Evolutionary conservation across 345 rosid species (phyloP), one percentile per base, ranked within the genome.

Genomic region (Arabidopsis arenosa): DNA sequence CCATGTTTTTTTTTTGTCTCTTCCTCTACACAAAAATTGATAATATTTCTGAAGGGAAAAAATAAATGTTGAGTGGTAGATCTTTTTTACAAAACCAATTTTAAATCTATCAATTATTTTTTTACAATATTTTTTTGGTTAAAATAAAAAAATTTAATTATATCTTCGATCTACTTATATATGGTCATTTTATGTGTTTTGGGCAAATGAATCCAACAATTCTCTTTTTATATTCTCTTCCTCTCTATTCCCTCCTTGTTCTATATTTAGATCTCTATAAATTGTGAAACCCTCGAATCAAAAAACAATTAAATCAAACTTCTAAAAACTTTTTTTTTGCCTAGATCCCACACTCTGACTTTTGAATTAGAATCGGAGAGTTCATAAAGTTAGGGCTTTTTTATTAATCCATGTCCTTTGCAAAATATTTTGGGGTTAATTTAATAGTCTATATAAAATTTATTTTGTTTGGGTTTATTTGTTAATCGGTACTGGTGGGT

Each of bases 311-410:
- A 55, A n/a, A 11, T 33, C 32, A 63, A 41, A 2, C 44, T 66
- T 6, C 9, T 44, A 39, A 14, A 49, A 28, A 0, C 13, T 23
- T 26, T 5, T n/a, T 14, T 36, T 59, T 12, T 37, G 4, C 7
- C 23, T 61, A 2, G 17, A n/a, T 53, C 26, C 28, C n/a, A 51
- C 62, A 26, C 13, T 26, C 17, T 10, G 58, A 35, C 7, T 57
- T 21, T 49, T 47, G 12, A 74, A 45, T 40, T 56, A 36, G 40
- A 41, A 40, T 66, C 14, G 15, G 37, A 55, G 64, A 74, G 40
- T 70, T 68, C 63, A 68, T 15, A 8, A 6, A 32, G 30, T 70
- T 45, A 58, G 53, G 41, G 8, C 11, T 53, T 17, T 21, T 49
- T n/a, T 49, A 1, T n/a, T 49, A 2, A 10, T 64, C 13, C 23